Evolutionary conservation across 2,329 filamentous ascomycete genomes (phyloP).

Genomic region (Thielaviopsis euricoi): DNA sequence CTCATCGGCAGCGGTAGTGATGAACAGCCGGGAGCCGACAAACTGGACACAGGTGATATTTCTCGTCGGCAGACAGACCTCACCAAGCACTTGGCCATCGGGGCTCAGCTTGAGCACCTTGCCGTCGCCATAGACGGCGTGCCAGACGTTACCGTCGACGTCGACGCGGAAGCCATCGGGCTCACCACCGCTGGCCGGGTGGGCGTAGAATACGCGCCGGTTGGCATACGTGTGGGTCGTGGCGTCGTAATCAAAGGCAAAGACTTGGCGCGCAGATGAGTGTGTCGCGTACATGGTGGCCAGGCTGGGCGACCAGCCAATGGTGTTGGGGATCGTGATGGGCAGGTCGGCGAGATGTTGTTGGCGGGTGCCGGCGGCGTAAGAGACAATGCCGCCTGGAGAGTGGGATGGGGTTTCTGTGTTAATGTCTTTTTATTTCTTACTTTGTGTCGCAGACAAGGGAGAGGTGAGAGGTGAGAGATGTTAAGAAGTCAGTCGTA

Average conservation of each 20-base stretch:
- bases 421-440: neutral
- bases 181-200: slow-evolving; percentile 41
- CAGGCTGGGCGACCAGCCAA: slow-evolving; percentile 60
- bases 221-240: slow-evolving; percentile 49
- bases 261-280: slow-evolving; percentile 53
- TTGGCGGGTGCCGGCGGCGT: slow-evolving; percentile 40
- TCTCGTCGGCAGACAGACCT: slow-evolving; percentile 59
- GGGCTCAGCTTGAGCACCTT: slow-evolving; percentile 60
- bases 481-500: too few relatives aligned
- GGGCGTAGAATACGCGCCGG: slow-evolving; percentile 55
- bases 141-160: slow-evolving; percentile 73
- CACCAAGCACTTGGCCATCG: slow-evolving; percentile 52
- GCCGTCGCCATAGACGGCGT: slow-evolving; percentile 64
- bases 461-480: too few relatives aligned
- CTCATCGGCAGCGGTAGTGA: slow-evolving; percentile 60
- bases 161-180: slow-evolving; percentile 82
- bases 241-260: slow-evolving; percentile 56
- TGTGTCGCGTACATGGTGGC: slow-evolving; percentile 72
- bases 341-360: slow-evolving; percentile 46
- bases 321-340: slow-evolving; percentile 74
- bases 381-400: slow-evolving; percentile 55
- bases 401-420: too few relatives aligned
- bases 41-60: slow-evolving; percentile 73
- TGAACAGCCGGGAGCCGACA: slow-evolving; percentile 55
- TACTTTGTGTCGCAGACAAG: slow-evolving; percentile 8